These are phyloP conservation scores for Roridomyces roridus DNA, from an alignment of 768 basidiomycete genomes.

Conservation along the genomic window DNA sequence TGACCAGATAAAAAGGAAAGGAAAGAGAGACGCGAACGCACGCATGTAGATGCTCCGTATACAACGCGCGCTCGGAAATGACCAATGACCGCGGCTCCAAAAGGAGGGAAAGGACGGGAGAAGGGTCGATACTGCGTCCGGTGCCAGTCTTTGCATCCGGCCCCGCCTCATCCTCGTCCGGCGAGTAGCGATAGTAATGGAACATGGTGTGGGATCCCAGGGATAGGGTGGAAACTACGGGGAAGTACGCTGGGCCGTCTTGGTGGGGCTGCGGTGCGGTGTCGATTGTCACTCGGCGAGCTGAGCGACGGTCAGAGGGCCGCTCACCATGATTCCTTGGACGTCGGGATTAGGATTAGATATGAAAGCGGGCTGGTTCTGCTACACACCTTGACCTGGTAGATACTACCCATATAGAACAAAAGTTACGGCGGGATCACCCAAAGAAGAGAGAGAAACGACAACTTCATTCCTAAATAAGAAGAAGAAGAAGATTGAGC, in stretches of 20 bases:
- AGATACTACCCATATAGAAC: conserved; percentile 60
- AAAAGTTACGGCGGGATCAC: not conserved
- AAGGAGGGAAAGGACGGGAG: conserved; percentile 73
- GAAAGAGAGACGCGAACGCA: conserved; percentile 29
- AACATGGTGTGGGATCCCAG: conserved; percentile 85
- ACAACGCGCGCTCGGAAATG: conserved; percentile 74
- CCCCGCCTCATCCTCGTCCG: conserved; percentile 21
- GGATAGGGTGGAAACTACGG: conserved; percentile 90
- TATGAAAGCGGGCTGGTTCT: not conserved
- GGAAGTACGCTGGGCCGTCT: conserved; percentile 89
- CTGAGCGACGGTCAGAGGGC: no score
- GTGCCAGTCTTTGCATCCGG: conserved; percentile 24
- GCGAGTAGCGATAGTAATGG: conserved; percentile 76
- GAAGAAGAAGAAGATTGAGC: not conserved
- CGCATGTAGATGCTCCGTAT: conserved; percentile 80
- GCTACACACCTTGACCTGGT: conserved; percentile 62
- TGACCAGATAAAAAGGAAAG: conserved; percentile 5
- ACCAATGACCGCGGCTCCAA: conserved; percentile 88
- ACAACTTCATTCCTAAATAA: conserved; percentile 23
- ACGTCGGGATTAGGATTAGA: conserved; percentile 14
- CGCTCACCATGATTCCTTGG: conserved; percentile 81
- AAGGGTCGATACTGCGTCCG: conserved; percentile 65
- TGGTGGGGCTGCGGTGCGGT: conserved; percentile 71
- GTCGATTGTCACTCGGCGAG: no score
- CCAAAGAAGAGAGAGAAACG: no score